Evolutionary conservation across 2,329 filamentous ascomycete genomes (phyloP), one percentile per base, ranked within the genome.

Genomic region (Aspergillus tamarii): DNA sequence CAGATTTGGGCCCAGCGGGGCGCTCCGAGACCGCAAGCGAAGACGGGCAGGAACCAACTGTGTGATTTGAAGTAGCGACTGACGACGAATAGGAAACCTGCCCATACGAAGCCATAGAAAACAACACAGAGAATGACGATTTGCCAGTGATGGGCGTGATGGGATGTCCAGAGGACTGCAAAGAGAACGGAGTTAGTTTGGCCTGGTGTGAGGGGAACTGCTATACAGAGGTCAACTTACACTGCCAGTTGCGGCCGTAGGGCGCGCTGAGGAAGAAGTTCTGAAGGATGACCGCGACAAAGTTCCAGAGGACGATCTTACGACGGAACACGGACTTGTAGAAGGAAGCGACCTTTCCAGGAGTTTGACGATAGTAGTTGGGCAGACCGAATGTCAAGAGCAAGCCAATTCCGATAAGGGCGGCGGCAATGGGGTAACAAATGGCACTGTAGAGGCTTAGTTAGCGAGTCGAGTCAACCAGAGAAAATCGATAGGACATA

Each of bases 1-100:
- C 88, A 86, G 73, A 89, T 89, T 73, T 91, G 88, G 11, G 84
- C 84, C 88, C 88, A 91, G 65, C 88, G 82, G 1, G 88, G 88
- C 3, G 88, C 87, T 7, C 77, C 87, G 11, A 91, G 83, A 14
- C 88, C 88, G 64, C 90, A 87, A 54, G 88, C 88, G 67, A 90
- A 89, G 61, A 91, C 84, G 14, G 88, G 88, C 5, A 91, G 78
- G 67, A 90, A 85, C 88, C 88, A 90, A 56, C 83, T 86, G 74
- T 90, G 88, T 16, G 82, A 83, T 67, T 84, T 84, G n/a, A 85
- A 86, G 21, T 89, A 80, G 58, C 78, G 75, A 10, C 81, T 83
- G 67, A 90, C 84, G 59, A 87, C 71, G 30, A 73, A 73, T 7
- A 80, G 70, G 39, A 78, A 63, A 26, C 55, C 67, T 36, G 81